These are phyloP conservation scores for Yarrowia sp. DNA, from an alignment of 805 yeast genomes.

Conservation along the genomic window DNA sequence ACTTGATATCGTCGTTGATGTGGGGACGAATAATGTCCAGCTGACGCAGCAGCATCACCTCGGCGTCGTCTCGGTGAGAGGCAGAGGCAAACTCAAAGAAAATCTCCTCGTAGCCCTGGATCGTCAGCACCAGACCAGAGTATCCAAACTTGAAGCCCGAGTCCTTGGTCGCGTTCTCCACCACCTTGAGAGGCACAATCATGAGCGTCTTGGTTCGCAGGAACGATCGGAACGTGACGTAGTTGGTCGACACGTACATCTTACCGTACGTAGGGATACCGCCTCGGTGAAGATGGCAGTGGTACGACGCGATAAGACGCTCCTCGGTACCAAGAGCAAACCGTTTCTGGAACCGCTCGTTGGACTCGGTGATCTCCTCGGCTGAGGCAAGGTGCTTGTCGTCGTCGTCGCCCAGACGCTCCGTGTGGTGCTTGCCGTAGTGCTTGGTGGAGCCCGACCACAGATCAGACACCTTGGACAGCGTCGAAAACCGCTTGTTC, in stretches of 20 bases:
- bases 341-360: conserved; percentile 65
- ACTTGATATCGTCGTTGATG: conserved; percentile 29
- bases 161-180: conserved; percentile 72
- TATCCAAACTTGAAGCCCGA: conserved; percentile 72
- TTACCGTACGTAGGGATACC: conserved; percentile 81
- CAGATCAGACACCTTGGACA: conserved; percentile 23
- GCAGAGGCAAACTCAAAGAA: conserved; percentile 66
- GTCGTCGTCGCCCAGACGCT: conserved; percentile 46
- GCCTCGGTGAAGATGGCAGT: conserved; percentile 69
- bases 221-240: conserved; percentile 80
- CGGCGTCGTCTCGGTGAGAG: conserved; percentile 71
- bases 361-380: conserved; percentile 56
- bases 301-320: conserved; percentile 69
- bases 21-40: conserved; percentile 51
- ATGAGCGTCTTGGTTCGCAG: conserved; percentile 77
- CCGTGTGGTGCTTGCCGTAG: conserved; percentile 34
- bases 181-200: conserved; percentile 78
- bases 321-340: conserved; percentile 67
- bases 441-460: conserved; percentile 32
- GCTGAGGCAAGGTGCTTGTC: conserved; percentile 59
- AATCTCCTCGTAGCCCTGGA: conserved; percentile 78
- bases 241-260: conserved; percentile 70
- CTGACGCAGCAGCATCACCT: conserved; percentile 56
- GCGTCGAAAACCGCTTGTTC: conserved; percentile 8
- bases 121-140: conserved; percentile 71